phyloP scores from a whole-genome alignment of 352 stramenopile genomes.

The Saprolegnia parasitica region DNA sequence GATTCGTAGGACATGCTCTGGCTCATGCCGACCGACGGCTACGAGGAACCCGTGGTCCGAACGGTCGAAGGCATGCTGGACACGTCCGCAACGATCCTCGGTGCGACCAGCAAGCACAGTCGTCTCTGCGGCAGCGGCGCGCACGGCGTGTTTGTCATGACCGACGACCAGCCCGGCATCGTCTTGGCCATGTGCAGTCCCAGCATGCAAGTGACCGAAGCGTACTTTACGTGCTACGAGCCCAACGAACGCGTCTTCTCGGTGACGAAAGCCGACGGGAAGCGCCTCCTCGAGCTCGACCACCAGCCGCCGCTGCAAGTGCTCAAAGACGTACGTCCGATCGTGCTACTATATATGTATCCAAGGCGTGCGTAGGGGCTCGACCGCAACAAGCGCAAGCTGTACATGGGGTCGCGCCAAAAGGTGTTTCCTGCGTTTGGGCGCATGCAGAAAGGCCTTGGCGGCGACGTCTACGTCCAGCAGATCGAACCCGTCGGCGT shows the following conservation, averaged over 20 bases:
- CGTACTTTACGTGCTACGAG: constrained; percentile 81
- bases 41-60: constrained; percentile 60
- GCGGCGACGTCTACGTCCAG: constrained; percentile 53
- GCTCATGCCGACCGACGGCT: constrained; percentile 52
- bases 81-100: constrained; percentile 61
- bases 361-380: constrained; percentile 41
- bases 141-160: constrained; percentile 12
- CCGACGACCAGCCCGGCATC: constrained; percentile 37
- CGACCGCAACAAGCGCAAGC: constrained; percentile 53
- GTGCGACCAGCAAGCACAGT: constrained; percentile 33
- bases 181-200: constrained; percentile 75
- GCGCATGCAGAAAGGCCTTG: constrained; percentile 40
- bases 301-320: constrained; percentile 63
- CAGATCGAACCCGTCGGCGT: constrained; percentile 67
- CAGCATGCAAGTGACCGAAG: constrained; percentile 70
- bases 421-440: constrained; percentile 44
- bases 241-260: constrained; percentile 53
- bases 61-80: constrained; percentile 71
- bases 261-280: constrained; percentile 57
- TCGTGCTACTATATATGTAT: no score
- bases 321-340: constrained; percentile 72
- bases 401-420: constrained; percentile 43
- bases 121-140: constrained; percentile 10
- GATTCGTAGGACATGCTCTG: constrained; percentile 56
- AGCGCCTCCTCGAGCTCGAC: constrained; percentile 57